These are phyloP conservation scores for Marsdenia floribunda DNA, from an alignment of 257 asterid genomes.

Conservation along the genomic window DNA sequence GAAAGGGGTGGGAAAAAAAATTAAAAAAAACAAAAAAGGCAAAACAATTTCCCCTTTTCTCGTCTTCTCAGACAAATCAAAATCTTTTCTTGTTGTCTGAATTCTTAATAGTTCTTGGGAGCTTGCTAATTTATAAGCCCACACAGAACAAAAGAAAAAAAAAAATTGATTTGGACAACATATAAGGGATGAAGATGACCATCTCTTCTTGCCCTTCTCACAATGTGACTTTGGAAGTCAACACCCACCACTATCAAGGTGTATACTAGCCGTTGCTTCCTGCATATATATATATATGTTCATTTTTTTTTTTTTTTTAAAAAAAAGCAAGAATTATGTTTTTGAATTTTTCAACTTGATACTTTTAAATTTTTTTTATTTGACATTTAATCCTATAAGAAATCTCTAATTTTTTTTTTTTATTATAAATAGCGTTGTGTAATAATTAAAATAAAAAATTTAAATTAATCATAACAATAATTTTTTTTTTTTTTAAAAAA, in stretches of 20 bases:
- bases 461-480: too few relatives aligned
- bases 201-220: background rate
- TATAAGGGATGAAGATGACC: background rate
- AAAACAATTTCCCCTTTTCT: background rate
- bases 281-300: background rate
- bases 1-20: background rate
- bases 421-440: too few relatives aligned
- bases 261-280: conserved; percentile 8
- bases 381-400: too few relatives aligned
- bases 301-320: too few relatives aligned
- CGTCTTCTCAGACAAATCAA: background rate
- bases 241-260: background rate
- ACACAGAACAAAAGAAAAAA: background rate
- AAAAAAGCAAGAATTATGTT: background rate
- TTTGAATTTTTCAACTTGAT: background rate
- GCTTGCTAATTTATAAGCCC: background rate
- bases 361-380: too few relatives aligned
- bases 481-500: too few relatives aligned
- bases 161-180: background rate
- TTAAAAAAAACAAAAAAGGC: background rate
- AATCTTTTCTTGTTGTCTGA: background rate
- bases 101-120: background rate
- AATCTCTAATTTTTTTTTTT: too few relatives aligned
- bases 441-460: too few relatives aligned
- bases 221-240: background rate